These are phyloP conservation scores for Malassezia sp. DNA, from an alignment of 1,284 basidiomycete genomes.

Conservation along the genomic window DNA sequence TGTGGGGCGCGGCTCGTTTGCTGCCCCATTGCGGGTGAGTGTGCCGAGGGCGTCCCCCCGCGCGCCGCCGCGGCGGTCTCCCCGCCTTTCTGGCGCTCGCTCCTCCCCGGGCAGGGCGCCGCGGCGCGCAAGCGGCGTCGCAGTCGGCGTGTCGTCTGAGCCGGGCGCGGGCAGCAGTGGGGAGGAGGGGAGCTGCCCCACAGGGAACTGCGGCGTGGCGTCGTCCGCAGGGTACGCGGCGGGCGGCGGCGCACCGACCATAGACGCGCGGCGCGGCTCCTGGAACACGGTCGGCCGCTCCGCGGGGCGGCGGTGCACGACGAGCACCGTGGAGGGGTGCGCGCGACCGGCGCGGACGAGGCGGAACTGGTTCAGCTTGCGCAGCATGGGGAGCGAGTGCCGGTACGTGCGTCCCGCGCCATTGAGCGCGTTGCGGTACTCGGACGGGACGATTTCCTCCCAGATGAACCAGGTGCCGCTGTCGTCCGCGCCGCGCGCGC, in stretches of 20 bases:
- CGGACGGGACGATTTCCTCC: slow-evolving; percentile 37
- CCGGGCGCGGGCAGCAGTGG: too few species aligned
- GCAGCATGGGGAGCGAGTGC: slow-evolving; percentile 32
- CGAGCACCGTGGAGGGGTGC: slow-evolving; percentile 12
- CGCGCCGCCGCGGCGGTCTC: too few species aligned
- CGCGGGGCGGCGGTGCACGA: slow-evolving; percentile 1
- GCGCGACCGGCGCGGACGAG: slow-evolving; percentile 12
- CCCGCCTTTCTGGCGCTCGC: too few species aligned
- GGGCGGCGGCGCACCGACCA: neutral
- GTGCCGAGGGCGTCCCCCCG: too few species aligned
- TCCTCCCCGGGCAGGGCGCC: too few species aligned
- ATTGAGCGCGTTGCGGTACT: slow-evolving; percentile 36
- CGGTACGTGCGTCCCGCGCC: slow-evolving; percentile 18
- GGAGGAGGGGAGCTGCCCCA: neutral
- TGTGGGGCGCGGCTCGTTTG: too few species aligned
- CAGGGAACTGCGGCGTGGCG: neutral
- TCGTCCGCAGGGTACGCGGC: neutral
- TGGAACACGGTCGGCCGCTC: neutral
- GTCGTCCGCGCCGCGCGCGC: slow-evolving; percentile 20
- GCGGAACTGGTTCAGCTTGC: slow-evolving; percentile 40
- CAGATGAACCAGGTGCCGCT: slow-evolving; percentile 38
- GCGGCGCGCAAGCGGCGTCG: too few species aligned
- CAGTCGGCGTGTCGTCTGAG: too few species aligned
- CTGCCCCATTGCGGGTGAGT: too few species aligned
- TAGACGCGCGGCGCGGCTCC: neutral